Evolutionary conservation across 257 asterid species (phyloP), one percentile per base, ranked within the genome.

Genomic region (Solanum bulbocastanum): DNA sequence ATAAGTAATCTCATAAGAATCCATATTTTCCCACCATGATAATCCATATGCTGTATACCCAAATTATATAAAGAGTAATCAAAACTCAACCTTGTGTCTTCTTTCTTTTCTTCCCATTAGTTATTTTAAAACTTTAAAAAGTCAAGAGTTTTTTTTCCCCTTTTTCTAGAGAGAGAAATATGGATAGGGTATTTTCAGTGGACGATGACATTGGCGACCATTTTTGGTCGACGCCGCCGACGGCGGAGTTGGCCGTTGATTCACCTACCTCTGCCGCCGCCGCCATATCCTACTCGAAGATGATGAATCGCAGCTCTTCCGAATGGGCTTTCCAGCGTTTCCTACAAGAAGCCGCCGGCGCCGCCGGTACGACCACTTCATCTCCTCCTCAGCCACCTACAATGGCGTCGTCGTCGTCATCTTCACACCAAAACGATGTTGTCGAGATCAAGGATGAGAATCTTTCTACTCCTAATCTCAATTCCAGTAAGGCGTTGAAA

Each of bases 261-360:
- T 89, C 91, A 8, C 89, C 93, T 5, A 66, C 92, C 58, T 76
- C 94, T 58, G 79, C 91, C 71, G 60, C 93, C 88, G 37, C 91
- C 62, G 66, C 66, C 25, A 20, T 56, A 25, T 78, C 93, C 20
- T 82, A 92, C 27, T 85, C 93, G 12, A 91, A 89, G 91, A 81
- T 42, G 89, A 94, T 96, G 94, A 96, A 93, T 85, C 98, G 99
- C 30, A 95, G 98, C 94, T 87, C 95, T 2, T 95, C 99, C 35
- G 99, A 96, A 78, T 96, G 98, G 96, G 98, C 99, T 40, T 92
- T 96, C 90, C 98, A 96, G 88, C 95, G 94, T 13, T 96, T 94
- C 89, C 93, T 96, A n/a, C 96, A 91, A 89, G 96, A 94, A 89
- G 94, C 96, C 86, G 86, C 93, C 42, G 65, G 65, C 65, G 92